Evolutionary conservation across 139 green algal species (phyloP), one percentile per base, ranked within the genome.

Genomic region (Trebouxia sp.): DNA sequence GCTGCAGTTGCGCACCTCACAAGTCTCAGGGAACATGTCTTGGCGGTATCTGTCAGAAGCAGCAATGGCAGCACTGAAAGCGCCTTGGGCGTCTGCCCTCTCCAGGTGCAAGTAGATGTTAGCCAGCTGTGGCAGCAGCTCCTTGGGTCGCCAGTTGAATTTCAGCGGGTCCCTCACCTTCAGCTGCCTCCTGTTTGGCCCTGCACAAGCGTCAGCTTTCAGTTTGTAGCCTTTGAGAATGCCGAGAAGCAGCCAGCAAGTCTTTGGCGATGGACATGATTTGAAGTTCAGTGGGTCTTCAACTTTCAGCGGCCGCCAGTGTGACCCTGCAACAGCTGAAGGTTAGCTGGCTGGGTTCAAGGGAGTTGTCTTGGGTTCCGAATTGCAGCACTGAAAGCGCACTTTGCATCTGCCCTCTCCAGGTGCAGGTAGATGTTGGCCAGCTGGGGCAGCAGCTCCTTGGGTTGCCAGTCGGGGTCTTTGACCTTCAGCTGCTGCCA

Each of bases 41-140:
- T 86, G 75, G 39, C 87, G 78, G 86, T 97, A 98, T 65, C 96
- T 92, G 1, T 82, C 85, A 79, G 99, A 97, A 0, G 53, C 80
- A 0, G 91, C 93, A 11, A 99, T 88, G 11, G 95, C 94, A 20
- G 72, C 51, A 14, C 85, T 89, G 80, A 98, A 96, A 14, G 78
- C 55, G 20, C 88, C 87, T 1, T 86, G 75, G 3, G 35, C 39
- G 80, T 98, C 93, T 10, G 87, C 86, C 4, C 76, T 37, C 30
- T 80, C 87, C 41, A 99, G 81, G 83, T 97, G 83, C 22, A 98
- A 69, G 86, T 98, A 98, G 30, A 99, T 90, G 32, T 84, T 48
- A 17, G 86, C 79, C 42, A 89, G 87, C 94, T 93, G 82, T 79
- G 79, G 51, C 43, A 99, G 89, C 72, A 99, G 85, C 80, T 95